These are phyloP conservation scores for Actinomortierella ambigua DNA, from an alignment of 371 early-diverging fungal genomes.

Conservation along the genomic window DNA sequence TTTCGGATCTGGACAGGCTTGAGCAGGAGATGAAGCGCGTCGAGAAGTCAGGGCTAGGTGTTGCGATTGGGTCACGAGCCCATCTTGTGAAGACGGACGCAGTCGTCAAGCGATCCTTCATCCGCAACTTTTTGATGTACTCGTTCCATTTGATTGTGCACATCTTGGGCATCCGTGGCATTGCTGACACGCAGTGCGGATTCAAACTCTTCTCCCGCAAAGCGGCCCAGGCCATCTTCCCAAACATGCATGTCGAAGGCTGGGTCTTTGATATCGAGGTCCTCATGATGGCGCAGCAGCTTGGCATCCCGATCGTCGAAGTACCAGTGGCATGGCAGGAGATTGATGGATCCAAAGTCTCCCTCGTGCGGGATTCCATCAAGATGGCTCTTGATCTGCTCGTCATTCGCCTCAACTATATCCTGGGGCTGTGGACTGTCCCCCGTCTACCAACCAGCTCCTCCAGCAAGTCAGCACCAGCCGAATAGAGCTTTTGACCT, in stretches of 20 bases:
- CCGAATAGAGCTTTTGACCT: too few relatives aligned
- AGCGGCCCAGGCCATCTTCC: conserved; percentile 80
- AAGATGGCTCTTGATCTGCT: conserved; percentile 90
- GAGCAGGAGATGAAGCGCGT: conserved; percentile 51
- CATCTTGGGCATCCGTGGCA: conserved; percentile 79
- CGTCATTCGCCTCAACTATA: conserved; percentile 84
- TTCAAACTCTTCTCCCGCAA: conserved; percentile 91
- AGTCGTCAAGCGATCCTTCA: conserved; percentile 93
- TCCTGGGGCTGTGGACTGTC: conserved; percentile 80
- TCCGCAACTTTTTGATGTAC: conserved; percentile 92
- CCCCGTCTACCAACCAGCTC: too few relatives aligned
- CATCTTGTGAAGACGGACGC: conserved; percentile 89
- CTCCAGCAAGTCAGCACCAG: too few relatives aligned
- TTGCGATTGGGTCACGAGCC: conserved; percentile 90
- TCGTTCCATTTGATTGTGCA: conserved; percentile 89
- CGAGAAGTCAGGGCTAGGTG: conserved; percentile 56
- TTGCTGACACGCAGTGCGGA: conserved; percentile 96
- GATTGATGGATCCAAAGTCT: conserved; percentile 93
- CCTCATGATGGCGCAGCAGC: conserved; percentile 77
- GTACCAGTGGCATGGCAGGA: conserved; percentile 96
- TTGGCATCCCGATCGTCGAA: conserved; percentile 79
- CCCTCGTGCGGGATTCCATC: conserved; percentile 83
- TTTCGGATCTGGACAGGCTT: conserved; percentile 78
- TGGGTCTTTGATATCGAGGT: conserved; percentile 98
- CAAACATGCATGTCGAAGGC: conserved; percentile 91